phyloP scores from a whole-genome alignment of 768 basidiomycete genomes.

The Pseudohyphozyma bogoriensis region DNA sequence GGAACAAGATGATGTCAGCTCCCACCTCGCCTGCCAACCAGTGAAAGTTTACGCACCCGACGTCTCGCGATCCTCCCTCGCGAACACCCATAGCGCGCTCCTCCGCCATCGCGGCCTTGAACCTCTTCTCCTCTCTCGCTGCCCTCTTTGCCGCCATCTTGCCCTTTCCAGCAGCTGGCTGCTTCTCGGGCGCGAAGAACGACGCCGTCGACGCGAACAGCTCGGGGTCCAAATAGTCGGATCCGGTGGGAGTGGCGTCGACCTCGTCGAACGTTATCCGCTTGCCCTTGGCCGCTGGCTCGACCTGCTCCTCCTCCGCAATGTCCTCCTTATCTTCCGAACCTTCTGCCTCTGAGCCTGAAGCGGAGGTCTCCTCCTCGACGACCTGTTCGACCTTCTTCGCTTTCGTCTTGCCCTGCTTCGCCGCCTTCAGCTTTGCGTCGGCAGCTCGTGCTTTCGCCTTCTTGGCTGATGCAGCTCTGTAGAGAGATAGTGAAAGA shows the following conservation, averaged over 20 bases:
- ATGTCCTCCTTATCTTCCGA: background rate
- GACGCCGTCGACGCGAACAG: slow-evolving; percentile 22
- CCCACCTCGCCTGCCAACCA: no score
- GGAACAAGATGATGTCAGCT: background rate
- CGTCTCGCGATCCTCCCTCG: slow-evolving; percentile 15
- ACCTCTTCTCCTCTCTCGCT: slow-evolving; percentile 9
- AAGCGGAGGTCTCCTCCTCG: background rate
- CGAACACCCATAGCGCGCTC: slow-evolving; percentile 10
- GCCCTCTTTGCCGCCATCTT: slow-evolving; percentile 9
- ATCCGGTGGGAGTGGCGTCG: slow-evolving; percentile 13
- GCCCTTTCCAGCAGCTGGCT: slow-evolving; percentile 3
- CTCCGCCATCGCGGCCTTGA: background rate
- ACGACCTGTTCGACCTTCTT: slow-evolving; percentile 1
- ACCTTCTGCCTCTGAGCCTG: background rate
- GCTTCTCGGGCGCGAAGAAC: slow-evolving; percentile 5
- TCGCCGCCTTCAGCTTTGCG: slow-evolving; percentile 1
- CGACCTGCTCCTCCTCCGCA: background rate
- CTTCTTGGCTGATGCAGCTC: background rate
- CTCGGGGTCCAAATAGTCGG: slow-evolving; percentile 25
- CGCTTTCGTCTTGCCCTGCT: slow-evolving; percentile 7
- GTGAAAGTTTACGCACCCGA: slow-evolving; percentile 8
- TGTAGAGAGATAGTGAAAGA: no score
- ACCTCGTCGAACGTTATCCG: no score
- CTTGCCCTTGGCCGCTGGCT: slow-evolving; percentile 8
- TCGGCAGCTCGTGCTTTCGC: slow-evolving; percentile 1